Percentiles rank a stretch among this genome's conserved stretches.
phyloP scores from a whole-genome alignment of 129 eudicot species.

The Arctium minus region DNA sequence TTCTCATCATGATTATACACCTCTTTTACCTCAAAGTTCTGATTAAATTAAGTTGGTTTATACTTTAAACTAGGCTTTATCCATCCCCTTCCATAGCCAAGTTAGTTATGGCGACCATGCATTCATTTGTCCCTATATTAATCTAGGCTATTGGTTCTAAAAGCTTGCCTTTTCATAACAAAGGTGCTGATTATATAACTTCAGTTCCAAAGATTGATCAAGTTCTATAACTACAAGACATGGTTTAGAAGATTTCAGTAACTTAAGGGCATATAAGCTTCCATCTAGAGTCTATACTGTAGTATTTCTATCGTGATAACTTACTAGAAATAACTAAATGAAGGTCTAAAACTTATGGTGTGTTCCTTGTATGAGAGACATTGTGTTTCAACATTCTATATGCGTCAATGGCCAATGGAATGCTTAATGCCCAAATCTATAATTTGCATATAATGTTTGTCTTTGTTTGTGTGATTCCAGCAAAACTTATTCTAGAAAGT shows the following conservation, averaged over 20 bases:
- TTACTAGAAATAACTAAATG: no score
- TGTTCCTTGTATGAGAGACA: no score
- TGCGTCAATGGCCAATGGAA: not conserved
- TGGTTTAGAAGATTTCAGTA: not conserved
- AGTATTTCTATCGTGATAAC: no score
- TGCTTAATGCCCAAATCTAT: not conserved
- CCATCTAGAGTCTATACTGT: no score
- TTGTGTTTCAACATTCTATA: not conserved
- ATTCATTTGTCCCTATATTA: not conserved
- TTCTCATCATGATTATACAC: not conserved
- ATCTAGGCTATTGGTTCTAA: no score
- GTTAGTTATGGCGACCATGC: no score
- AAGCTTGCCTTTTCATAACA: no score
- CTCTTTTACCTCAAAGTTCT: not conserved
- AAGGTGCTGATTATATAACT: no score
- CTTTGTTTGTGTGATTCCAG: no score
- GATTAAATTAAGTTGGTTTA: not conserved
- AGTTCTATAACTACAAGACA: not conserved
- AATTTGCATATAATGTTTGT: not conserved
- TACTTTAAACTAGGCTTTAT: not conserved
- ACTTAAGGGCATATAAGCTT: no score
- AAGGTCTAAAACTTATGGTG: no score
- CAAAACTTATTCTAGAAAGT: no score
- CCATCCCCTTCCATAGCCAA: not conserved
- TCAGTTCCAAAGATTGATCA: not conserved